phyloP scores from a whole-genome alignment of 208 protist genomes.

The Novymonas esmeraldas region DNA sequence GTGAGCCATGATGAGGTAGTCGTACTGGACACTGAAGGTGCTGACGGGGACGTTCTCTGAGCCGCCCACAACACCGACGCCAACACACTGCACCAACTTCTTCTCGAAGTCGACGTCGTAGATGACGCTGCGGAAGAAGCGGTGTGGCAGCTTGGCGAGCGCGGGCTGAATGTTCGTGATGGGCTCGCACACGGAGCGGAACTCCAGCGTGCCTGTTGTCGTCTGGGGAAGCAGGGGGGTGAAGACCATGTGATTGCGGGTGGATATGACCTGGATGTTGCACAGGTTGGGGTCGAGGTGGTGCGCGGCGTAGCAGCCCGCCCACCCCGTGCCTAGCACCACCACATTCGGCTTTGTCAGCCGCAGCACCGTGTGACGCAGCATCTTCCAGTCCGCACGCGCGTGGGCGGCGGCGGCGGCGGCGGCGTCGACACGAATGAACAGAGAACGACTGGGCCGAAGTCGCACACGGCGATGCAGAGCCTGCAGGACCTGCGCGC shows the following conservation, averaged over 20 bases:
- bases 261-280: slow-evolving; percentile 89
- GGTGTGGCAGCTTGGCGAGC: slow-evolving; percentile 77
- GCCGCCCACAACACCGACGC: slow-evolving; percentile 67
- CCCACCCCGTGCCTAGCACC: slow-evolving; percentile 93
- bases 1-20: slow-evolving; percentile 92
- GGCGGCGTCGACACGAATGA: too few species aligned
- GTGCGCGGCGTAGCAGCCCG: slow-evolving; percentile 78
- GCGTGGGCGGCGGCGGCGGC: too few species aligned
- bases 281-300: slow-evolving; percentile 75
- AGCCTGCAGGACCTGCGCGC: too few species aligned
- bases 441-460: too few species aligned
- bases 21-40: slow-evolving; percentile 89
- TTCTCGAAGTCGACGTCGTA: slow-evolving; percentile 83
- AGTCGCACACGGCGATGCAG: too few species aligned
- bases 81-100: slow-evolving; percentile 77
- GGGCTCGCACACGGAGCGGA: slow-evolving; percentile 89
- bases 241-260: slow-evolving; percentile 95
- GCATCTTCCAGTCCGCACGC: too few species aligned
- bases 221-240: slow-evolving; percentile 94
- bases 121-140: slow-evolving; percentile 79
- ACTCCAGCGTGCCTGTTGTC: slow-evolving; percentile 92
- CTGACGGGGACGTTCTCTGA: slow-evolving; percentile 64
- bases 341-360: slow-evolving; percentile 81
- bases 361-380: slow-evolving; percentile 35
- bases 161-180: slow-evolving; percentile 83